phyloP scores from a whole-genome alignment of 2,329 filamentous ascomycete genomes.

The Nigrograna mackinnonii region DNA sequence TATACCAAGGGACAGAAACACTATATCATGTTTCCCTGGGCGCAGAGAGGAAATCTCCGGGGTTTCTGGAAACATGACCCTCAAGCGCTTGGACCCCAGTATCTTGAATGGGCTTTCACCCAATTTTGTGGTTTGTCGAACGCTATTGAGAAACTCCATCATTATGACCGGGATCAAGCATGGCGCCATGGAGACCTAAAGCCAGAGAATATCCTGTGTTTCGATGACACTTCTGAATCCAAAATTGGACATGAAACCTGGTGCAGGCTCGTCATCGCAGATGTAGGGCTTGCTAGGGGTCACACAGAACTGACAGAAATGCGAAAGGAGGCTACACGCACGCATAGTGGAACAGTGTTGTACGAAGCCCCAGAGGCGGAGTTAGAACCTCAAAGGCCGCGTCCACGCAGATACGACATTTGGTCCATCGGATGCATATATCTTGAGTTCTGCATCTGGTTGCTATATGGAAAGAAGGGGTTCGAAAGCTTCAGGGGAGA shows the following conservation, averaged over 20 bases:
- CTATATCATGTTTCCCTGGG: slow-evolving; percentile 26
- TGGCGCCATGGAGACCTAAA: slow-evolving; percentile 1
- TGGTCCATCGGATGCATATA: slow-evolving; percentile 33
- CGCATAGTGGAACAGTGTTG: background rate
- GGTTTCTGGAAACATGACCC: slow-evolving; percentile 15
- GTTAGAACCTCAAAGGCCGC: background rate
- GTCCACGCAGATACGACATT: slow-evolving; percentile 22
- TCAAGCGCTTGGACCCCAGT: background rate
- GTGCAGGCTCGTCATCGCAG: slow-evolving; percentile 12
- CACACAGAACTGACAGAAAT: slow-evolving; percentile 4
- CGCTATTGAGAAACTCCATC: background rate
- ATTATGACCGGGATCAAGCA: slow-evolving; percentile 7
- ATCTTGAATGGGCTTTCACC: slow-evolving; percentile 4
- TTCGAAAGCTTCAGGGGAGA: background rate
- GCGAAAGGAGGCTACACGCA: background rate
- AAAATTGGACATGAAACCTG: background rate
- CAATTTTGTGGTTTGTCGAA: slow-evolving; percentile 14
- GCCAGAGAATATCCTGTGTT: slow-evolving; percentile 2
- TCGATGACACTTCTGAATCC: background rate
- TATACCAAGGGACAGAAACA: slow-evolving; percentile 14
- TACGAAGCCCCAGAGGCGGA: slow-evolving; percentile 2
- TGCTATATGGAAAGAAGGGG: slow-evolving; percentile 18
- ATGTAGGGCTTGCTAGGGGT: slow-evolving; percentile 9
- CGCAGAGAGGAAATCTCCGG: slow-evolving; percentile 20
- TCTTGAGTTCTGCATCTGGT: slow-evolving; percentile 26